A percentile compares a stretch with the other conserved stretches of the same genome.
phyloP scores from a whole-genome alignment of 2,329 filamentous ascomycete species.

The Geosmithia morbida region DNA sequence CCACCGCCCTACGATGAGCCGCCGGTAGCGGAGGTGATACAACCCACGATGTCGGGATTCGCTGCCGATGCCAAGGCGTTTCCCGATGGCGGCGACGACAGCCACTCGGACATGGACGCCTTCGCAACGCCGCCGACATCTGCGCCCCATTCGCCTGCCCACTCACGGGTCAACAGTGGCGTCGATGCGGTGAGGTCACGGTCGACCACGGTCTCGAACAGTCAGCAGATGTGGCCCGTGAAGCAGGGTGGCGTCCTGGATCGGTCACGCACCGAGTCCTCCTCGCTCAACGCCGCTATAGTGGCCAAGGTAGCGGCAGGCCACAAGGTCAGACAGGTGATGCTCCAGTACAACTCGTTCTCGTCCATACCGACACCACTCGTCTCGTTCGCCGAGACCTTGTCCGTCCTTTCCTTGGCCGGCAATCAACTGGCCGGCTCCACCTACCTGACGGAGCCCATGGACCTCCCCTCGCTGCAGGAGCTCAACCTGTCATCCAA shows the following conservation, averaged over 20 bases:
- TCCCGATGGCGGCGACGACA: conserved; percentile 22
- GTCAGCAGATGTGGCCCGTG: conserved; percentile 32
- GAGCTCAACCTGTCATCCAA: conserved; percentile 67
- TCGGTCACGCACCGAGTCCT: conserved; percentile 50
- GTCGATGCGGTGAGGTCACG: conserved; percentile 25
- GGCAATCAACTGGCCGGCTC: conserved; percentile 58
- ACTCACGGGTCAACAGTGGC: conserved; percentile 32
- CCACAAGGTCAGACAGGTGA: conserved; percentile 40
- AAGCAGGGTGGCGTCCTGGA: conserved; percentile 53
- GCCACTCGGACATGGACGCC: conserved; percentile 34
- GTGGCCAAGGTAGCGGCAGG: conserved; percentile 37
- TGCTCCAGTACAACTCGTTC: conserved; percentile 67
- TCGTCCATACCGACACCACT: conserved; percentile 55
- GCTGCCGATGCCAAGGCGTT: background rate
- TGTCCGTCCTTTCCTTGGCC: conserved; percentile 60
- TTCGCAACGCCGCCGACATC: conserved; percentile 45
- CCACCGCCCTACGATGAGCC: conserved; percentile 23
- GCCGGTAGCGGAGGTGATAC: background rate
- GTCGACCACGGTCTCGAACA: conserved; percentile 26
- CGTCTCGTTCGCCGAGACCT: conserved; percentile 52
- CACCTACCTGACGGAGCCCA: conserved; percentile 47
- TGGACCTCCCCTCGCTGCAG: conserved; percentile 59
- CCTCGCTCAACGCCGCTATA: conserved; percentile 41
- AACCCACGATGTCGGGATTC: conserved; percentile 8
- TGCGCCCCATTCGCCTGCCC: conserved; percentile 31